Conservation (phyloP, 2,329 filamentous ascomycete genomes). For the Talaromyces sp. region DNA sequence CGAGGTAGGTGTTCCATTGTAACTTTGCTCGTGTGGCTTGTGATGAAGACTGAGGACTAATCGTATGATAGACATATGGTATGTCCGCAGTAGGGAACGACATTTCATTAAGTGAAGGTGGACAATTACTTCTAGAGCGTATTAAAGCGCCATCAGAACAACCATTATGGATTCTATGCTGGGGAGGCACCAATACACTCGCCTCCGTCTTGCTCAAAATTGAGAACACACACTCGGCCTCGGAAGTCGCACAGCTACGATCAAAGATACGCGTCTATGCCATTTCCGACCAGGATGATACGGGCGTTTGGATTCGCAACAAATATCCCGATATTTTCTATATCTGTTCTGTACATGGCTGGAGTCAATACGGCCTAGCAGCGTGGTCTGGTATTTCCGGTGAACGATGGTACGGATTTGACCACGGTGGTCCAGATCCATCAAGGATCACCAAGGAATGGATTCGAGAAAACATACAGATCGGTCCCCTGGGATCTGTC, state of each 20-base stretch:
- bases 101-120: not conserved
- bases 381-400: constrained; percentile 58
- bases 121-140: constrained; percentile 27
- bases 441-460: constrained; percentile 50
- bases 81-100: not conserved
- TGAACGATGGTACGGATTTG: constrained; percentile 47
- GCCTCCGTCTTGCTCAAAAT: constrained; percentile 47
- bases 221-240: constrained; percentile 5
- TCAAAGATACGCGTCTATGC: constrained; percentile 51
- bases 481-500: constrained; percentile 46
- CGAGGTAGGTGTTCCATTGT: not conserved
- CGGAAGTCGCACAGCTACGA: constrained; percentile 37
- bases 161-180: constrained; percentile 53
- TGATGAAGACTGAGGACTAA: not conserved
- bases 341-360: constrained; percentile 55
- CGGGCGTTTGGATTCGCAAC: constrained; percentile 54
- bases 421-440: constrained; percentile 49
- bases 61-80: not conserved
- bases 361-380: constrained; percentile 54
- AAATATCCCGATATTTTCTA: constrained; percentile 56
- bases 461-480: constrained; percentile 54
- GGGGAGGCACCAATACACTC: constrained; percentile 54
- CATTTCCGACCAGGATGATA: constrained; percentile 60
- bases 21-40: not conserved
- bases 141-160: constrained; percentile 32